Conservation (phyloP, 495 filamentous ascomycete species). For the Cryomyces minteri region DNA sequence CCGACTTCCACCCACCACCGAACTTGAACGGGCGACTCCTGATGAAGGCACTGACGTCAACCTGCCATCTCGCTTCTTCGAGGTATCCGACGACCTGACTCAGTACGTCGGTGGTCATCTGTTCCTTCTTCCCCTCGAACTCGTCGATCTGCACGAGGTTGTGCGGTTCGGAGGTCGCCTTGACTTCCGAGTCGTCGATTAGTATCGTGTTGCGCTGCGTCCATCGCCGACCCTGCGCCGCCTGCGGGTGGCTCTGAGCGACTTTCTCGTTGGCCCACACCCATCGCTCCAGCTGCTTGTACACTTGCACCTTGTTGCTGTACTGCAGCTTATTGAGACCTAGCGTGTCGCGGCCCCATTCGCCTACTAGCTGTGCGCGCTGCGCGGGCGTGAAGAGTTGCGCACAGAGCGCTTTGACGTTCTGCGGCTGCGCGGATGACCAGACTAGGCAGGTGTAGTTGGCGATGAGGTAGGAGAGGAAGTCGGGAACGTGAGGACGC, state of each 20-base stretch:
- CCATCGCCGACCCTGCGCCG: constrained; percentile 28
- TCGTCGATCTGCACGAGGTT: constrained; percentile 71
- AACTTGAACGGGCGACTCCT: constrained; percentile 11
- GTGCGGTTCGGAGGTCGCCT: constrained; percentile 64
- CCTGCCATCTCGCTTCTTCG: constrained; percentile 19
- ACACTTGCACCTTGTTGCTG: constrained; percentile 55
- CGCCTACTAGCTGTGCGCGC: constrained; percentile 33
- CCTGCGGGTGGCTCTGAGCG: constrained; percentile 28
- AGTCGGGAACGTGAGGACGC: constrained; percentile 42
- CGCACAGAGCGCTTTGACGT: constrained; percentile 43
- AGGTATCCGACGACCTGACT: constrained; percentile 22
- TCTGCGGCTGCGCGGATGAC: constrained; percentile 63
- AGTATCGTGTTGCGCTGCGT: constrained; percentile 75
- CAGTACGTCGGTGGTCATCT: constrained; percentile 14
- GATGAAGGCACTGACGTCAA: constrained; percentile 23
- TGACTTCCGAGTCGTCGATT: constrained; percentile 66
- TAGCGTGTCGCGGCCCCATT: constrained; percentile 71
- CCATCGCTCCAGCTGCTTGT: constrained; percentile 50
- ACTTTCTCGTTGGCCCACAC: constrained; percentile 50
- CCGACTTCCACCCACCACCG: constrained; percentile 11
- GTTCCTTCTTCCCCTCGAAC: constrained; percentile 30
- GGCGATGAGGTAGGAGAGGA: constrained; percentile 46
- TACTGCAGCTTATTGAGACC: constrained; percentile 45
- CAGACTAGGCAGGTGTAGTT: constrained; percentile 72
- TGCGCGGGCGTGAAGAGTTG: constrained; percentile 30